Evolutionary conservation across 2,329 filamentous ascomycete species (phyloP).

Genomic region (Annulohypoxylon truncatum): DNA sequence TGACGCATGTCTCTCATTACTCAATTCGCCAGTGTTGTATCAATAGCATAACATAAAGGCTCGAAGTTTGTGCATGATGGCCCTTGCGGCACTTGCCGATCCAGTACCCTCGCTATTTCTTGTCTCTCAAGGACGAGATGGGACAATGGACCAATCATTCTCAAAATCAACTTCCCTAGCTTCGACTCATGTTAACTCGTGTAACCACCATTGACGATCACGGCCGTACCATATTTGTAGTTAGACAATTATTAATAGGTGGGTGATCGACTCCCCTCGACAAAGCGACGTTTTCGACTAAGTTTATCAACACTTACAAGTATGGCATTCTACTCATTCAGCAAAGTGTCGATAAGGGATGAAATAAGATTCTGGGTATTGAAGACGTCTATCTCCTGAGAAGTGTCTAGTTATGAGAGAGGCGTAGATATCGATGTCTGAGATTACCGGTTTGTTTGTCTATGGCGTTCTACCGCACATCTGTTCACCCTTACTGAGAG

Average conservation of each 20-base stretch:
- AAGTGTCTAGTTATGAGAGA: not conserved
- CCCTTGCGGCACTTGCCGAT: not conserved
- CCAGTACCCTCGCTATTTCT: not conserved
- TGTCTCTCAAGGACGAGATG: not conserved
- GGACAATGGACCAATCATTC: not conserved
- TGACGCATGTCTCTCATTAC: not conserved
- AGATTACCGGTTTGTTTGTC: not conserved
- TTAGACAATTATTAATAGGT: not conserved
- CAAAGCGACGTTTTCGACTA: not conserved
- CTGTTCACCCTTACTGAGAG: not conserved
- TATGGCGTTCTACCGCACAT: not conserved
- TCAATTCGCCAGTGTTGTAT: not conserved
- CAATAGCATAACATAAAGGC: not conserved
- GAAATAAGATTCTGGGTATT: not conserved
- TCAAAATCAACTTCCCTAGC: not conserved
- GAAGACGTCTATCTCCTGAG: not conserved
- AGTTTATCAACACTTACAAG: not conserved
- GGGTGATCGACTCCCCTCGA: not conserved
- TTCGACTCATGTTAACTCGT: not conserved
- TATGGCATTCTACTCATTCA: not conserved
- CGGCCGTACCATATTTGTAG: not conserved
- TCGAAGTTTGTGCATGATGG: not conserved
- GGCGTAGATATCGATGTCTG: not conserved
- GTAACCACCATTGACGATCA: not conserved
- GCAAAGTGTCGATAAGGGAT: not conserved